These are phyloP conservation scores for Irpex sp. DNA, from an alignment of 1,284 basidiomycete genomes.

Conservation along the genomic window DNA sequence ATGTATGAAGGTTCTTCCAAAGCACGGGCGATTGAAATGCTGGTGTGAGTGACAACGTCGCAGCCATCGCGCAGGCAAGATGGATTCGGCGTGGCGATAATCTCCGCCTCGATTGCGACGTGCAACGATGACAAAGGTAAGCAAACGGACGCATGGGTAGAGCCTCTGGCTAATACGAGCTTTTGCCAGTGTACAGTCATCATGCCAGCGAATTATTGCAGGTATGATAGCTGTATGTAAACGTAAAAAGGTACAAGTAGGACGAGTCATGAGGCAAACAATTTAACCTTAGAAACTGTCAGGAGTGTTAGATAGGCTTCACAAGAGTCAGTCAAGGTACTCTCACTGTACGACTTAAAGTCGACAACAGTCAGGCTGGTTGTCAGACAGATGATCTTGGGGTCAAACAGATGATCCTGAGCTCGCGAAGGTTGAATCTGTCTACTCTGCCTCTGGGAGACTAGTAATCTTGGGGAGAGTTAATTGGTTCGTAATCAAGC, in stretches of 20 bases:
- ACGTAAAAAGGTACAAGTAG: no score
- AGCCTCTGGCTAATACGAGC: not conserved
- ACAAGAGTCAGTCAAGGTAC: not conserved
- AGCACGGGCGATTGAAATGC: not conserved
- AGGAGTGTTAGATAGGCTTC: not conserved
- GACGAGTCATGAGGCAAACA: no score
- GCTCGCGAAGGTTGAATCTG: not conserved
- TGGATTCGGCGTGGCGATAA: not conserved
- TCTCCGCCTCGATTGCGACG: not conserved
- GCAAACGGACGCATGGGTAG: not conserved
- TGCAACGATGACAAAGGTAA: not conserved
- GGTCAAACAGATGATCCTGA: no score
- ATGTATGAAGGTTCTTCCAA: not conserved
- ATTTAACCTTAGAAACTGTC: not conserved
- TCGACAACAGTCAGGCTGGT: not conserved
- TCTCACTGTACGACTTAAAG: not conserved
- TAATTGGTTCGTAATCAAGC: not conserved
- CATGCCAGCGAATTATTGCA: not conserved
- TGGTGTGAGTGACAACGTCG: not conserved
- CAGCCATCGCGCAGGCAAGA: constrained; percentile 1
- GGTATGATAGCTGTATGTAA: no score
- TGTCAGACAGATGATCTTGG: not conserved
- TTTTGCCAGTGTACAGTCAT: not conserved
- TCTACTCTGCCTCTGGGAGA: not conserved
- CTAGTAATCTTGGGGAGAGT: not conserved